Percentiles rank a stretch among this genome's conserved stretches.
These are phyloP conservation scores for Sedum album DNA, from an alignment of 164 flowering plant species.

Conservation along the genomic window DNA sequence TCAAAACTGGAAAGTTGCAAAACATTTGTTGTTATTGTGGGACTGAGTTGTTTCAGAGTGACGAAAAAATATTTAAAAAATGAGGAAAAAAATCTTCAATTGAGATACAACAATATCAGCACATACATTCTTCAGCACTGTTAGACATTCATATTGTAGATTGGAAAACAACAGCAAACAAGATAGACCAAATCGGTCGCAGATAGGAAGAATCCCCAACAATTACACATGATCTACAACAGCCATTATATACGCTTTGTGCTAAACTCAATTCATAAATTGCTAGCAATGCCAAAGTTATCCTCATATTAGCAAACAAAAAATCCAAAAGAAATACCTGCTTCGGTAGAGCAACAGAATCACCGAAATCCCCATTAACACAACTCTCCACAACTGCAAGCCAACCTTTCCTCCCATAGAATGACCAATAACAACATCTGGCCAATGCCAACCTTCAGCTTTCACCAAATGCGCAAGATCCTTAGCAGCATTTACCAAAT, in stretches of 20 bases:
- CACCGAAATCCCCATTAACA: slow-evolving; percentile 66
- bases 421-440: slow-evolving; percentile 90
- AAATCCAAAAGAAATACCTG: slow-evolving; percentile 41
- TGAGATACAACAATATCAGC: background rate
- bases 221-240: background rate
- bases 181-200: background rate
- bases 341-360: slow-evolving; percentile 47
- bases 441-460: slow-evolving; percentile 75
- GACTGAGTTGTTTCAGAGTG: background rate
- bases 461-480: slow-evolving; percentile 76
- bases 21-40: too few relatives aligned
- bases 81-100: background rate
- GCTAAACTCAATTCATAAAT: background rate
- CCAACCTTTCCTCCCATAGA: slow-evolving; percentile 97
- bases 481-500: slow-evolving; percentile 63
- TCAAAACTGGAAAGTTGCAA: background rate
- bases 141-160: background rate
- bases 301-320: background rate
- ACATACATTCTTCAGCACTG: background rate
- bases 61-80: background rate
- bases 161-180: background rate
- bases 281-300: background rate
- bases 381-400: slow-evolving; percentile 64
- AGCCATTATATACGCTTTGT: background rate
- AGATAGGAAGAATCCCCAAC: background rate